Percentiles rank a stretch among this genome's conserved stretches.
Evolutionary conservation across 2,329 filamentous ascomycete genomes (phyloP).

Genomic region (Periconia sp.): DNA sequence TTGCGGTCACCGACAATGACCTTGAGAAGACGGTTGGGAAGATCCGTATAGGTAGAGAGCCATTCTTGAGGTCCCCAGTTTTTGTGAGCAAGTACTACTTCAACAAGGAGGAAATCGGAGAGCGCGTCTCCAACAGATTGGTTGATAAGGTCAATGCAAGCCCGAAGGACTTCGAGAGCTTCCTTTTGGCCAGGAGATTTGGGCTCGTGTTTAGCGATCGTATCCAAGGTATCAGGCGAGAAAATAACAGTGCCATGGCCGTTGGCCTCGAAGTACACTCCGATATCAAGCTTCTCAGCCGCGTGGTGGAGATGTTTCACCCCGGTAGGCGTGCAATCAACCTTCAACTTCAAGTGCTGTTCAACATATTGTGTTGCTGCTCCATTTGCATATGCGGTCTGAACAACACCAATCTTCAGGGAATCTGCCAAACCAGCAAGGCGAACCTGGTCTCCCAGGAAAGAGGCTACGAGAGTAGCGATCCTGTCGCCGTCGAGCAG

Average conservation of each 20-base stretch:
- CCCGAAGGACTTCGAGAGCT: slow-evolving; percentile 80
- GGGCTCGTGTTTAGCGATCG: slow-evolving; percentile 77
- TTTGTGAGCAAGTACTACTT: slow-evolving; percentile 95
- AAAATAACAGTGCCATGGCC: slow-evolving; percentile 97
- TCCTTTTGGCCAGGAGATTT: slow-evolving; percentile 91
- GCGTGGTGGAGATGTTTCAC: slow-evolving; percentile 98
- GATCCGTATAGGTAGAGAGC: slow-evolving; percentile 88
- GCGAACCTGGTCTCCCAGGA: slow-evolving; percentile 84
- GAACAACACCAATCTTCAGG: slow-evolving; percentile 89
- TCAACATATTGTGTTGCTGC: slow-evolving; percentile 90
- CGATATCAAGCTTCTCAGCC: slow-evolving; percentile 91
- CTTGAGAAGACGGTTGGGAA: slow-evolving; percentile 92
- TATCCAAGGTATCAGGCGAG: slow-evolving; percentile 77
- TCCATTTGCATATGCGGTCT: slow-evolving; percentile 97
- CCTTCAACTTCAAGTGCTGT: slow-evolving; percentile 82
- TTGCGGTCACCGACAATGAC: slow-evolving; percentile 88
- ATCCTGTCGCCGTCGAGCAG: slow-evolving; percentile 97
- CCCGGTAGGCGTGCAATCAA: slow-evolving; percentile 90
- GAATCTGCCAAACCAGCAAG: slow-evolving; percentile 77
- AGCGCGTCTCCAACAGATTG: slow-evolving; percentile 96
- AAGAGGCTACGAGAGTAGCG: slow-evolving; percentile 88
- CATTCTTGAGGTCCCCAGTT: slow-evolving; percentile 87
- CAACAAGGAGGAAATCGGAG: slow-evolving; percentile 93
- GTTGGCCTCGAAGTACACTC: slow-evolving; percentile 98
- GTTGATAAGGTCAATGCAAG: slow-evolving; percentile 90